Conservation (phyloP, 148 eudicot genomes). For the Amaranthus cruentus region DNA sequence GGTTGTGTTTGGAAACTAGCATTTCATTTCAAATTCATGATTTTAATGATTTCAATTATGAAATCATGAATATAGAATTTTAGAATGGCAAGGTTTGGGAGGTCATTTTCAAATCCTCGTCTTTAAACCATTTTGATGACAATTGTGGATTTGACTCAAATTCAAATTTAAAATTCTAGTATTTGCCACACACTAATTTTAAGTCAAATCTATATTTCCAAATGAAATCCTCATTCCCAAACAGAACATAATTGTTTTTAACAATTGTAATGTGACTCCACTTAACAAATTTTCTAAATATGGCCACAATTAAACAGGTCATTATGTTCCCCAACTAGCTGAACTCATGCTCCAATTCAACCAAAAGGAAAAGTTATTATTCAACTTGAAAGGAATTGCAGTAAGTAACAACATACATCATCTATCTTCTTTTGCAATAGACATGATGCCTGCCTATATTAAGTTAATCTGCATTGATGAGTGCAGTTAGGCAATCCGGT, state of each 20-base stretch:
- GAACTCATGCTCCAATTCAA: conserved; percentile 69
- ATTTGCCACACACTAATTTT: neutral
- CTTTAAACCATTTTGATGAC: no score
- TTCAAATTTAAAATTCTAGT: no score
- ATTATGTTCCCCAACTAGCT: conserved; percentile 93
- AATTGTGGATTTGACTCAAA: no score
- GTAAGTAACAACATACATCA: conserved; percentile 38
- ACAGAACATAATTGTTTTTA: no score
- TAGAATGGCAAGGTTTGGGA: no score
- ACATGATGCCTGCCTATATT: neutral
- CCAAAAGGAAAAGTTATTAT: conserved; percentile 46
- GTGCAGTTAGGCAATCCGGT: conserved; percentile 93
- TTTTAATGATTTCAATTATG: no score
- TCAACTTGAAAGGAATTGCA: conserved; percentile 91
- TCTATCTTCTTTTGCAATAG: neutral
- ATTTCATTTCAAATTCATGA: no score
- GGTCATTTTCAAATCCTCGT: no score
- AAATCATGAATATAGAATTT: no score
- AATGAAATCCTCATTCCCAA: neutral
- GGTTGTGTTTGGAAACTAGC: no score
- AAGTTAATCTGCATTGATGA: neutral
- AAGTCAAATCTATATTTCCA: neutral
- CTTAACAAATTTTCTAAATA: no score
- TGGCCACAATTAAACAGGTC: conserved; percentile 43
- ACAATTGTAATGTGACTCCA: no score